Evolutionary conservation across 495 filamentous ascomycete genomes (phyloP).

Genomic region (Penicillium dipodomyicola): DNA sequence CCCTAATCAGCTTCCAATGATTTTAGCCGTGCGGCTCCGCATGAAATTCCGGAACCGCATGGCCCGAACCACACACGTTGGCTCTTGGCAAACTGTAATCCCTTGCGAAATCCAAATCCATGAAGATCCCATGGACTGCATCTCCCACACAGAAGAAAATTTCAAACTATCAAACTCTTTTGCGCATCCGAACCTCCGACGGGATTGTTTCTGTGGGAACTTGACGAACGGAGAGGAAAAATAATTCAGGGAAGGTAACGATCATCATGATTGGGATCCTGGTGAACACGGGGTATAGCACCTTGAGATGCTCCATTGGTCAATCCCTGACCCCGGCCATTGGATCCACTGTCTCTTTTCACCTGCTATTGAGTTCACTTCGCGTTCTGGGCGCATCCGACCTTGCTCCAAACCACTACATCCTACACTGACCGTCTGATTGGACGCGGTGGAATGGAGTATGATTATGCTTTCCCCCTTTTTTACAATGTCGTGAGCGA

Average conservation of each 20-base stretch:
- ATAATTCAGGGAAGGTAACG: background rate
- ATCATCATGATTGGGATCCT: background rate
- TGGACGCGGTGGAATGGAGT: constrained; percentile 1
- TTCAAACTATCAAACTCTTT: background rate
- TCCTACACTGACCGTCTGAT: background rate
- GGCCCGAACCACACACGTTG: background rate
- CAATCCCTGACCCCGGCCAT: background rate
- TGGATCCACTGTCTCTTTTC: background rate
- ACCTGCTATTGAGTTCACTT: background rate
- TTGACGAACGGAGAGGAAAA: background rate
- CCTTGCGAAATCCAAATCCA: too few species aligned
- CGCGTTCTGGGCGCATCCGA: background rate
- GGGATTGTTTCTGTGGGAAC: background rate
- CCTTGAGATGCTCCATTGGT: background rate
- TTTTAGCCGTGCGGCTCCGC: constrained; percentile 13
- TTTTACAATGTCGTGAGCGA: background rate
- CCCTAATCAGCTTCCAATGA: background rate
- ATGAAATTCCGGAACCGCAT: constrained; percentile 9
- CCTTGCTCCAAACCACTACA: background rate
- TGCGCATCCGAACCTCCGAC: background rate
- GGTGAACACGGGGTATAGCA: background rate
- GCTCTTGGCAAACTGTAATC: background rate
- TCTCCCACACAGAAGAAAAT: background rate
- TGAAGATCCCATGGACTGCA: background rate
- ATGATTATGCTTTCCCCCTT: background rate